Evolutionary conservation across 495 filamentous ascomycete species (phyloP).

Genomic region (Trichoderma asperelloides): DNA sequence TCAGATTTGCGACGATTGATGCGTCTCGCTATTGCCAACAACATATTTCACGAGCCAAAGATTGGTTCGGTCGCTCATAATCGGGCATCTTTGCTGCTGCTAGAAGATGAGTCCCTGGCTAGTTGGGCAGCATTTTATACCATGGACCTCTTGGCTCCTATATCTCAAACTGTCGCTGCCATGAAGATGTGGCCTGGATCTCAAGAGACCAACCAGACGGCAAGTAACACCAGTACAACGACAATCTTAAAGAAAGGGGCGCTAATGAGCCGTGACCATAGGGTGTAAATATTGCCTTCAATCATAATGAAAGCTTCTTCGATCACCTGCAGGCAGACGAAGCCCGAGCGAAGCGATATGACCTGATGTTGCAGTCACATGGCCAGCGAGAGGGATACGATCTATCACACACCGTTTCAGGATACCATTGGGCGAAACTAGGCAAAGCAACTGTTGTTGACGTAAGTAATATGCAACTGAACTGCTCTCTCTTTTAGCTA

Average conservation of each 20-base stretch:
- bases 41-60: constrained; percentile 47
- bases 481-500: not conserved
- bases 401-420: not conserved
- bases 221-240: not conserved
- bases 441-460: not conserved
- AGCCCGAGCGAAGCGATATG: not conserved
- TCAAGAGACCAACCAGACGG: not conserved
- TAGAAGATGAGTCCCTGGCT: constrained; percentile 31
- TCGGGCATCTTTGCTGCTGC: constrained; percentile 35
- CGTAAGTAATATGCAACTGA: not conserved
- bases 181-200: not conserved
- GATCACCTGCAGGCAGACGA: not conserved
- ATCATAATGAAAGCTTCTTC: not conserved
- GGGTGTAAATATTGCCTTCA: not conserved
- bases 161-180: not conserved
- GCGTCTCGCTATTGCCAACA: constrained; percentile 47
- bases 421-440: not conserved
- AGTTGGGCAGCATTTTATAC: constrained; percentile 43
- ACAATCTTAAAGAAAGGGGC: not conserved
- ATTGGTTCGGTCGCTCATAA: constrained; percentile 46
- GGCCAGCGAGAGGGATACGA: not conserved
- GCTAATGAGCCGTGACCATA: not conserved
- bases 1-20: constrained; percentile 27
- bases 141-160: constrained; percentile 37
- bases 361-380: not conserved